Percentiles rank a stretch among this genome's conserved stretches.
Evolutionary conservation across 2,329 filamentous ascomycete genomes (phyloP).

Genomic region (Microthyrium microscopicum): DNA sequence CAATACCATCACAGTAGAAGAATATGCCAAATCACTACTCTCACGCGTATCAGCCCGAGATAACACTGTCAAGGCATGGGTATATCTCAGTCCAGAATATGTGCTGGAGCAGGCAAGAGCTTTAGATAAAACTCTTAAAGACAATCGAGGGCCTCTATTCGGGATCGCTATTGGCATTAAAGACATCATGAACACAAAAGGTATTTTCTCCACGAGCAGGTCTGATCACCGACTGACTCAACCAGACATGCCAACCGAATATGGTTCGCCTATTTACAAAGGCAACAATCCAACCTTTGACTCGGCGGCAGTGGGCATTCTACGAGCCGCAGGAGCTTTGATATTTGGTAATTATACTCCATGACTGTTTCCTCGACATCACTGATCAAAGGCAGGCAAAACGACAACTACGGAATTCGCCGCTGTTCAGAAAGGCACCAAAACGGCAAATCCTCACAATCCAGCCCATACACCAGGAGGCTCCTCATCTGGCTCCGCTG

Average conservation of each 20-base stretch:
- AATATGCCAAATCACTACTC: too few species aligned
- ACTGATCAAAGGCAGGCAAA: too few species aligned
- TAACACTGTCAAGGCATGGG: background rate
- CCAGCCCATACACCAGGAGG: slow-evolving; percentile 42
- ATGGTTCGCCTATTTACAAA: slow-evolving; percentile 39
- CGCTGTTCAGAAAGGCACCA: slow-evolving; percentile 34
- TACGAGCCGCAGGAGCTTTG: slow-evolving; percentile 39
- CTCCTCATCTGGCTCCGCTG: slow-evolving; percentile 49
- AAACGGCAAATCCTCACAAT: slow-evolving; percentile 41
- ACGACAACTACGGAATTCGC: slow-evolving; percentile 51
- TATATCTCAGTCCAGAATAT: too few species aligned
- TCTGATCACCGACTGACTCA: too few species aligned
- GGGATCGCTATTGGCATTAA: slow-evolving; percentile 43
- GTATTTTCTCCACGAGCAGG: too few species aligned
- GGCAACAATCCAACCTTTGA: slow-evolving; percentile 30
- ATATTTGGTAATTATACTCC: slow-evolving; percentile 26
- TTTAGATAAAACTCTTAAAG: slow-evolving; percentile 32
- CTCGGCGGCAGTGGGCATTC: slow-evolving; percentile 33
- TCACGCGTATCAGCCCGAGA: background rate
- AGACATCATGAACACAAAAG: slow-evolving; percentile 43
- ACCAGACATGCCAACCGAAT: slow-evolving; percentile 43
- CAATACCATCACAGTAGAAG: too few species aligned
- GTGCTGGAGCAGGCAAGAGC: slow-evolving; percentile 33
- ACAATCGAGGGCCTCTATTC: slow-evolving; percentile 37
- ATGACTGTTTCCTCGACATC: slow-evolving; percentile 13